Percentiles rank a stretch among this genome's conserved stretches.
Conservation (phyloP, 306 rosid genomes). For the Cicer chorassanicum region DNA sequence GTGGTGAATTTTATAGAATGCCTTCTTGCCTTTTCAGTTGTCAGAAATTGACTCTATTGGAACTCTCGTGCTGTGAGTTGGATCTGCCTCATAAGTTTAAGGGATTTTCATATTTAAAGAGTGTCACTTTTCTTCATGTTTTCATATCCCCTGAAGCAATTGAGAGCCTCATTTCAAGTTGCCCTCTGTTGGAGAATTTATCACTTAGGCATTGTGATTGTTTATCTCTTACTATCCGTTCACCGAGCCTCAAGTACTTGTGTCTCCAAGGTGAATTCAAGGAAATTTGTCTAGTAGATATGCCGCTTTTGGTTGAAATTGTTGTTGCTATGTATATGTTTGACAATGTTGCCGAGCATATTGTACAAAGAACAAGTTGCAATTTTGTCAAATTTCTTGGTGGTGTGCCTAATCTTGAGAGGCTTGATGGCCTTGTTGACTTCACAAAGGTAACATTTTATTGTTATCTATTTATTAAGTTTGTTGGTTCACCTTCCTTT, state of each 20-base stretch:
- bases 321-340: constrained; percentile 77
- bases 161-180: constrained; percentile 70
- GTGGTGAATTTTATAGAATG: constrained; percentile 74
- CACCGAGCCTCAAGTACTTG: constrained; percentile 83
- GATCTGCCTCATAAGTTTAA: constrained; percentile 73
- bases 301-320: constrained; percentile 69
- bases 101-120: constrained; percentile 70
- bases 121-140: constrained; percentile 79
- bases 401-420: constrained; percentile 83
- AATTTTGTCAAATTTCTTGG: constrained; percentile 83
- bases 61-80: constrained; percentile 76
- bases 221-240: constrained; percentile 64
- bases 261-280: constrained; percentile 88
- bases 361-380: constrained; percentile 69
- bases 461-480: constrained; percentile 34
- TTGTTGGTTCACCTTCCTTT: constrained; percentile 8
- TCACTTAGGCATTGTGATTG: constrained; percentile 71
- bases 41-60: constrained; percentile 68
- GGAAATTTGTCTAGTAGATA: constrained; percentile 76
- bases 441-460: constrained; percentile 78
- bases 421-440: constrained; percentile 73
- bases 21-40: constrained; percentile 82
- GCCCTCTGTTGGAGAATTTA: constrained; percentile 78
- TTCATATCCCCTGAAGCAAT: constrained; percentile 69
- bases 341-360: constrained; percentile 71